These are phyloP conservation scores for Cyberlindnera galapagoensis DNA, from an alignment of 805 yeast species.

Conservation along the genomic window DNA sequence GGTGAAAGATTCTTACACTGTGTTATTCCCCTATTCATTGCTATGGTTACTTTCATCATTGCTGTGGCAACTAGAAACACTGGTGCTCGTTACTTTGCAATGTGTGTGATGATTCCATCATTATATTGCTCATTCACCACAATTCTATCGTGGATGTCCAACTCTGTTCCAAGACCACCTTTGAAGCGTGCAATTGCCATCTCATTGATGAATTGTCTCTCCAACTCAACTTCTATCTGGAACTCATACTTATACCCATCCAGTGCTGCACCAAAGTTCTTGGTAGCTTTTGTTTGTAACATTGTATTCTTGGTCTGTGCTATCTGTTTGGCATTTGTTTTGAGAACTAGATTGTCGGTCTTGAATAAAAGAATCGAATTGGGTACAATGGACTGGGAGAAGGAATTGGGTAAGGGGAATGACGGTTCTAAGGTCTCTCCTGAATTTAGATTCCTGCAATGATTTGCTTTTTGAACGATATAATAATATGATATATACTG, in stretches of 20 bases:
- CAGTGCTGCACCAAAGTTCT: constrained; percentile 38
- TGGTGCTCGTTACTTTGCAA: constrained; percentile 52
- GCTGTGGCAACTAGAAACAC: constrained; percentile 43
- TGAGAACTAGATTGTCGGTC: constrained; percentile 31
- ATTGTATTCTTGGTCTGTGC: constrained; percentile 39
- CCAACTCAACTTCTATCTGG: constrained; percentile 52
- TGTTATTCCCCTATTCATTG: constrained; percentile 32
- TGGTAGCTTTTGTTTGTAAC: constrained; percentile 41
- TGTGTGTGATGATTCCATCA: constrained; percentile 54
- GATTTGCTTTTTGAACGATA: too few species aligned
- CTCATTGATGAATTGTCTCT: constrained; percentile 49
- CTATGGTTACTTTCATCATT: constrained; percentile 41
- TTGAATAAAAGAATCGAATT: constrained; percentile 36
- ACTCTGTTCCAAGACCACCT: constrained; percentile 51
- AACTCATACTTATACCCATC: constrained; percentile 46
- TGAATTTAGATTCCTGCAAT: constrained; percentile 32
- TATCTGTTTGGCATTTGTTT: constrained; percentile 31
- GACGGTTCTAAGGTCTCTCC: constrained; percentile 36
- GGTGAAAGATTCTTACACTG: constrained; percentile 50
- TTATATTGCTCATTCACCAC: constrained; percentile 47
- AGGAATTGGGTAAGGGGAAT: constrained; percentile 36
- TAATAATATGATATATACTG: too few species aligned
- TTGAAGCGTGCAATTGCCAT: constrained; percentile 52
- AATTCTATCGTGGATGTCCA: constrained; percentile 48
- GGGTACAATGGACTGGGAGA: constrained; percentile 44